Base-by-base conservation (phyloP, 2,329 filamentous ascomycete species). In the Emergomyces africanus region DNA sequence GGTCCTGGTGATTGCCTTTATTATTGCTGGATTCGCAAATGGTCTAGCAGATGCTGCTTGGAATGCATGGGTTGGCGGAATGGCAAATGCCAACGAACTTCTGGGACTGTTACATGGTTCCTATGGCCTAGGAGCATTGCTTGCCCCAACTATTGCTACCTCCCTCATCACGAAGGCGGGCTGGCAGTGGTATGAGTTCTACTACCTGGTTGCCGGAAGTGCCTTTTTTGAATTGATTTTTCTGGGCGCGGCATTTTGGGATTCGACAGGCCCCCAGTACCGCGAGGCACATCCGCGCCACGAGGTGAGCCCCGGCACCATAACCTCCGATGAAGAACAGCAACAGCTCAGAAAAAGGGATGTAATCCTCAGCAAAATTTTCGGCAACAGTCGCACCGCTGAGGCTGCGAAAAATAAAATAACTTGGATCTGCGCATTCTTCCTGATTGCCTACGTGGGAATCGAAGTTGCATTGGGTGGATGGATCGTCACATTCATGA, bases 401-500 rank as follows among this genome's bases (percentile, higher is more conserved):
- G 64, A 68, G 51, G 70, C 70, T 12, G 54, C 72, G 42, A 67
- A 64, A 54, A 67, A 68, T 57, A 68, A 63, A 59, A 78, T 88
- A 5, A 87, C 86, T 1, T 90, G 88, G 86, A 75, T 90, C 8
- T 77, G 83, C 54, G 80, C 88, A 2, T 61, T 87, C 1, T 95
- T 95, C 69, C 75, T 95, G 15, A 79, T 95, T 4, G 83, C 83
- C 9, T 95, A 95, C 66, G 85, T 92, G 0, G 90, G 90, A 3
- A 80, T 83, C 5, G 90, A 95, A 61, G 75, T 77, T 12, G 83
- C 83, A 0, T 75, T 90, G 2, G 86, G 86, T 23, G 89, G 89
- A 18, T 94, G 89, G 89, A 86, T 95, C 62, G 85, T 89, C 54
- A 86, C 85, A 0, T 95, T 95, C 69, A 95, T 95, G 88, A 83